Percentiles rank a stretch among this genome's conserved stretches.
Evolutionary conservation across 2,329 filamentous ascomycete species (phyloP).

Genomic region (Aspergillus pseudotamarii): DNA sequence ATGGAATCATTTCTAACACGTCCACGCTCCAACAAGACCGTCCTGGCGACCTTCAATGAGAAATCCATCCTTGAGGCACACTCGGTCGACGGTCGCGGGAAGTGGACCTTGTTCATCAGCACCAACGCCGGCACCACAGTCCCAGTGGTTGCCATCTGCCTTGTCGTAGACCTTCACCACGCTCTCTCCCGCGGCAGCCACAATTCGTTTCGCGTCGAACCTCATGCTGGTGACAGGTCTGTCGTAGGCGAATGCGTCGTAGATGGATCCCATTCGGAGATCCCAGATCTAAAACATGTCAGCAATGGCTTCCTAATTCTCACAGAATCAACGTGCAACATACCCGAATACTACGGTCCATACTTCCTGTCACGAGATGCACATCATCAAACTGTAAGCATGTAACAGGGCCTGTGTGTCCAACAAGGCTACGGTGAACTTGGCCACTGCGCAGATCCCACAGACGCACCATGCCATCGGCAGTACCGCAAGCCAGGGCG

Average conservation of each 20-base stretch:
- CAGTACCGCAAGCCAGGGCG: slow-evolving; percentile 91
- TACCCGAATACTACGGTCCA: slow-evolving; percentile 92
- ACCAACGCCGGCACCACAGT: slow-evolving; percentile 81
- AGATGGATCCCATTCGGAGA: slow-evolving; percentile 90
- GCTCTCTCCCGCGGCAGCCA: slow-evolving; percentile 84
- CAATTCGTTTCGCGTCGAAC: slow-evolving; percentile 90
- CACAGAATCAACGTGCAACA: slow-evolving; percentile 44
- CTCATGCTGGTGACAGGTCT: slow-evolving; percentile 92
- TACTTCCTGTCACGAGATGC: slow-evolving; percentile 88
- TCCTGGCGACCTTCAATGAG: slow-evolving; percentile 86
- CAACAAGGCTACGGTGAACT: slow-evolving; percentile 93
- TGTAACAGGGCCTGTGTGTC: slow-evolving; percentile 92
- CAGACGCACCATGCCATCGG: slow-evolving; percentile 92
- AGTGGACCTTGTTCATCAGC: slow-evolving; percentile 66
- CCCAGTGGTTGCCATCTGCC: slow-evolving; percentile 92
- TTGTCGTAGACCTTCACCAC: slow-evolving; percentile 99
- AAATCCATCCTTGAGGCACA: slow-evolving; percentile 92
- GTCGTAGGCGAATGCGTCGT: slow-evolving; percentile 95
- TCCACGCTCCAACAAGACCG: slow-evolving; percentile 89
- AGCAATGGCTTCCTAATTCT: slow-evolving; percentile 7
- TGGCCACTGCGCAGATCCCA: slow-evolving; percentile 97
- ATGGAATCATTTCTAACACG: slow-evolving; percentile 54
- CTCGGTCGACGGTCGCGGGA: slow-evolving; percentile 75
- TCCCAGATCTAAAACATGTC: slow-evolving; percentile 82
- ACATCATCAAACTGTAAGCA: slow-evolving; percentile 95